phyloP scores from a whole-genome alignment of 2,329 filamentous ascomycete genomes.

The Raffaelea deltoideospora region DNA sequence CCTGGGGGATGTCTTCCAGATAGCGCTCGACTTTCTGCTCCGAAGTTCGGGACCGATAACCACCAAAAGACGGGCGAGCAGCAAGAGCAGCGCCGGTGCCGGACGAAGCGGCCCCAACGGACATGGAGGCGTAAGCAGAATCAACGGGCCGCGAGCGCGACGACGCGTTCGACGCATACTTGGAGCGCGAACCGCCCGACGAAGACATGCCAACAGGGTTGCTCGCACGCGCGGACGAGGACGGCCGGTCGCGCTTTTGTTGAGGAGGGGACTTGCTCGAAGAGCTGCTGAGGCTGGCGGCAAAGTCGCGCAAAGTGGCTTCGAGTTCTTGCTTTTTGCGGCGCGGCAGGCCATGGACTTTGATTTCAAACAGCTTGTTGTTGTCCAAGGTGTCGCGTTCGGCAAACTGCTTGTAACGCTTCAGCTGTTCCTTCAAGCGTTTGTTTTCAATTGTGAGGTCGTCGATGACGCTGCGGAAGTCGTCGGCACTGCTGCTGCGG shows the following conservation, averaged over 20 bases:
- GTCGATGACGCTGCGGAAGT: conserved; percentile 72
- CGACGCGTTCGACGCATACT: conserved; percentile 37
- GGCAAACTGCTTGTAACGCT: conserved; percentile 52
- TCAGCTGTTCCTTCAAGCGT: conserved; percentile 57
- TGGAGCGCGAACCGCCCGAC: conserved; percentile 27
- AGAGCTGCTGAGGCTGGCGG: conserved; percentile 39
- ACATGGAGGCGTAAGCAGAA: conserved; percentile 57
- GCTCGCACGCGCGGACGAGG: conserved; percentile 11
- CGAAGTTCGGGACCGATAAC: conserved; percentile 22
- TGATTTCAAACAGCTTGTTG: conserved; percentile 72
- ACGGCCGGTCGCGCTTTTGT: conserved; percentile 26
- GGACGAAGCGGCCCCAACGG: conserved; percentile 30
- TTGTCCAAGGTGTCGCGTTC: conserved; percentile 47
- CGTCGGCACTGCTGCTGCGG: conserved; percentile 51
- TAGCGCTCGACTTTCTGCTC: conserved; percentile 54
- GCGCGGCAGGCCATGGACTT: conserved; percentile 56
- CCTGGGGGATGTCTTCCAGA: conserved; percentile 56
- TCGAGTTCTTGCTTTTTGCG: conserved; percentile 66
- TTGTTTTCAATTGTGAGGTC: conserved; percentile 77
- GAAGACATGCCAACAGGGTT: too few species aligned
- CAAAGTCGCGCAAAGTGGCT: conserved; percentile 55
- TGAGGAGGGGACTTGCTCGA: conserved; percentile 25
- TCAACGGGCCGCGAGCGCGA: conserved; percentile 39
- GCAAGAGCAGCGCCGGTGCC: conserved; percentile 23
- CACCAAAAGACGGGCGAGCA: conserved; percentile 20